Evolutionary conservation across 2,329 filamentous ascomycete genomes (phyloP).

Genomic region (Eutypella sp.): DNA sequence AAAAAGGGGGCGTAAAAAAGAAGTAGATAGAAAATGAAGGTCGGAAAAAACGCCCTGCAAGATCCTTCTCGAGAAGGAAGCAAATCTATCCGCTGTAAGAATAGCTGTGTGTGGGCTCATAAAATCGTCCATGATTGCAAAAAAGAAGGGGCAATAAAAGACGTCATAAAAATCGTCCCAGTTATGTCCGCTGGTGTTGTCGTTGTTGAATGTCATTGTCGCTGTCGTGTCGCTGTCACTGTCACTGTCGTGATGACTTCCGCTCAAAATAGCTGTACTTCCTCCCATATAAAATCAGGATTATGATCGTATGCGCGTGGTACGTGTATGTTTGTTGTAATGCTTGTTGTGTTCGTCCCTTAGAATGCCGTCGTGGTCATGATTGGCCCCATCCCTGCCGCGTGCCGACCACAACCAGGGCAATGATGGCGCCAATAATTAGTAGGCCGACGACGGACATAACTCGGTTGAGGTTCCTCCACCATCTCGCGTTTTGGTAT

Average conservation of each 20-base stretch:
- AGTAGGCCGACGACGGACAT: conserved; percentile 54
- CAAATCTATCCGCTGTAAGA: background rate
- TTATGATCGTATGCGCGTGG: background rate
- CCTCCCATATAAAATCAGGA: background rate
- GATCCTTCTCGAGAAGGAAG: background rate
- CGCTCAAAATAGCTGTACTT: too few relatives aligned
- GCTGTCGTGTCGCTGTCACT: too few relatives aligned
- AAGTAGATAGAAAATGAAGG: too few relatives aligned
- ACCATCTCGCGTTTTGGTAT: conserved; percentile 53
- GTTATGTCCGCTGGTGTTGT: background rate
- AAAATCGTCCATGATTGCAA: conserved; percentile 5
- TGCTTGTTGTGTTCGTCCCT: background rate
- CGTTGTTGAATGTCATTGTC: too few relatives aligned
- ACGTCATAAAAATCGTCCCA: background rate
- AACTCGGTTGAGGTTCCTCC: conserved; percentile 53
- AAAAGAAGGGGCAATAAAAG: conserved; percentile 2
- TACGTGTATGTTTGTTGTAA: background rate
- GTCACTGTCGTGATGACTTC: too few relatives aligned
- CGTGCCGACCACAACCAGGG: conserved; percentile 48
- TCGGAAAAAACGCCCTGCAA: too few relatives aligned
- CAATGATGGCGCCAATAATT: conserved; percentile 46
- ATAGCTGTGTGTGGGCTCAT: conserved; percentile 3
- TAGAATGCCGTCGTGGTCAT: background rate
- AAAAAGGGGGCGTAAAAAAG: too few relatives aligned
- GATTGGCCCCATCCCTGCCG: conserved; percentile 41